These are phyloP conservation scores for Cantharellus cinnabarinus DNA, from an alignment of 768 basidiomycete genomes.

Conservation along the genomic window DNA sequence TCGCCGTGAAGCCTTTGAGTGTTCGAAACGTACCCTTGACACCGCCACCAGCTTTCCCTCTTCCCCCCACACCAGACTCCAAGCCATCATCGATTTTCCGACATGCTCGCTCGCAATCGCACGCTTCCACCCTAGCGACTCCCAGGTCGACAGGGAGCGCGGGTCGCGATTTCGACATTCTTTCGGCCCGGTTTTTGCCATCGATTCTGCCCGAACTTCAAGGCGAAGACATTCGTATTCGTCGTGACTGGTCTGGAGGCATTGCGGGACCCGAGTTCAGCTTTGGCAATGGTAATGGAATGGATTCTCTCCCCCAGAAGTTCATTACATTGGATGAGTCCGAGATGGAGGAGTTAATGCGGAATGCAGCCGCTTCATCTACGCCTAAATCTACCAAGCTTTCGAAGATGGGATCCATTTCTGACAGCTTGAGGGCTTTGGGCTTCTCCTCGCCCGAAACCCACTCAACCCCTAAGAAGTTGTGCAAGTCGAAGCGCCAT, in stretches of 20 bases:
- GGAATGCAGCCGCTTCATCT: background rate
- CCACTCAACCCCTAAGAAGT: background rate
- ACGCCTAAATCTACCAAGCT: background rate
- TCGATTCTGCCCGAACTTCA: background rate
- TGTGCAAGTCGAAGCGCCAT: background rate
- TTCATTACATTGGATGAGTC: background rate
- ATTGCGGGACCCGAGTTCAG: background rate
- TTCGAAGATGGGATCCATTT: background rate
- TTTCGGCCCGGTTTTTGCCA: background rate
- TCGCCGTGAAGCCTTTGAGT: background rate
- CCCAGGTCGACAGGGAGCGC: background rate
- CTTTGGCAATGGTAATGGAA: background rate
- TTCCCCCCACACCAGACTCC: background rate
- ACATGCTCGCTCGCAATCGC: background rate
- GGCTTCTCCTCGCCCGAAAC: background rate
- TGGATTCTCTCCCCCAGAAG: background rate
- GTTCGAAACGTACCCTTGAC: background rate
- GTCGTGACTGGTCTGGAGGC: background rate
- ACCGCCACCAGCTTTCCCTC: background rate
- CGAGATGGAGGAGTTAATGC: background rate
- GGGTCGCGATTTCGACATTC: background rate
- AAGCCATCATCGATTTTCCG: background rate
- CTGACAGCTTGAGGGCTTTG: background rate
- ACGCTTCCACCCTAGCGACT: background rate
- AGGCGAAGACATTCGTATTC: background rate